Base-by-base conservation (phyloP, 2,329 filamentous ascomycete genomes). In the Paraconiothyrium brasiliense region DNA sequence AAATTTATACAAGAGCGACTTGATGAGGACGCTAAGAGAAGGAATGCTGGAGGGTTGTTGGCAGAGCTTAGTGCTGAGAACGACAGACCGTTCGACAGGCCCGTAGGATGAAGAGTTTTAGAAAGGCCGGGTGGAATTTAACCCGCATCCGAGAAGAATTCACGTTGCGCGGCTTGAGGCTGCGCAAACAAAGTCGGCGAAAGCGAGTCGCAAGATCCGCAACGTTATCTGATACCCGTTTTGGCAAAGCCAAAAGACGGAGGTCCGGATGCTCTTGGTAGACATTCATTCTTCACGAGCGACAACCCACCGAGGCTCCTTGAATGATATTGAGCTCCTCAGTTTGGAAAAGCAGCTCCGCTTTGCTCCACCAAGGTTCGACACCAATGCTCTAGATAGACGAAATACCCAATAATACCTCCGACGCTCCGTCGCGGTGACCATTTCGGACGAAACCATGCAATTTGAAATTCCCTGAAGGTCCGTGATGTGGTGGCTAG, bases 21-120 rank as follows among this genome's bases (percentile, higher is more conserved):
- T 66, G 89, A 89, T 30, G 89, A 92, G 71, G 94, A 98, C 78
- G 85, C 88, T 48, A 92, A 91, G 81, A 85, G 86, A 80, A 89
- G 90, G 75, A 89, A 97, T 76, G 89, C 89, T 73, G 92, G 92
- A 46, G 93, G 93, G 2, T 80, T 94, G 62, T 85, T 93, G 81
- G 90, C 90, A 41, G 92, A 97, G 81, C 87, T 92, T 66, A 92
- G 91, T 58, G 88, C 89, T 27, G 92, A 97, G 73, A 98, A 98
- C 79, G 92, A 91, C 71, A 89, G 93, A 81, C 52, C 52, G 39
- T 55, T 46, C 89, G 84, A 85, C 35, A 46, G 24, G 44, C 39
- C 47, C 51, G 54, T 48, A 32, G 56, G 47, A 55, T 61, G 57
- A 60, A 57, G 27, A 50, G 34, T 34, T 49, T 37, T 50, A 57